Conservation (phyloP, 306 rosid genomes). For the Notholithocarpus densiflorus region DNA sequence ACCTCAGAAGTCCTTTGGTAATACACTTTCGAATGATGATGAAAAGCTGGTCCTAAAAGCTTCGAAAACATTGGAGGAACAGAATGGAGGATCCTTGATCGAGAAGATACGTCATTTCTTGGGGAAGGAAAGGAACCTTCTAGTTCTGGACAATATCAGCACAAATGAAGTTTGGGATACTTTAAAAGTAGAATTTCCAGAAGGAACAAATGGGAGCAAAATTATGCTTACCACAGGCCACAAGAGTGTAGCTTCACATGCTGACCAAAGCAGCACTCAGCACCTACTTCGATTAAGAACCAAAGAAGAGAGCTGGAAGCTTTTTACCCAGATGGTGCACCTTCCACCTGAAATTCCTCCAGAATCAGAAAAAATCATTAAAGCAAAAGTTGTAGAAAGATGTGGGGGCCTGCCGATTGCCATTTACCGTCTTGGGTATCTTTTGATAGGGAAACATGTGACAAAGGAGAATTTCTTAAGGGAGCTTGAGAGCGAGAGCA, state of each 20-base stretch:
- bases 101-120: not conserved
- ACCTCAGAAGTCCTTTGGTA: not conserved
- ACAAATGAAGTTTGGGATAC: not conserved
- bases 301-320: conserved; percentile 30
- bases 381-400: conserved; percentile 1
- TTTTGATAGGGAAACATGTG: conserved; percentile 3
- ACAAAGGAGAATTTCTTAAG: not conserved
- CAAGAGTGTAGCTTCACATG: conserved; percentile 10
- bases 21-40: not conserved
- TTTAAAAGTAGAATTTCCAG: not conserved
- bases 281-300: conserved; percentile 25
- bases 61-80: not conserved
- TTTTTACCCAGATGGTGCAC: conserved; percentile 31
- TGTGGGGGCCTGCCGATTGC: conserved; percentile 32
- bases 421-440: conserved; percentile 24
- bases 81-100: not conserved
- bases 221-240: conserved; percentile 32
- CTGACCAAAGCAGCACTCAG: not conserved
- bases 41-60: not conserved
- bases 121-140: not conserved
- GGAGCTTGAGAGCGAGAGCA: no score
- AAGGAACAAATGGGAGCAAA: conserved; percentile 16
- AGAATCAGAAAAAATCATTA: conserved; percentile 1
- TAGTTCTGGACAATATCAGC: conserved; percentile 30
- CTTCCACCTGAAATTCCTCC: not conserved